These are phyloP conservation scores for Fraxinus dipetala DNA, from an alignment of 305 asterid species.

Conservation along the genomic window DNA sequence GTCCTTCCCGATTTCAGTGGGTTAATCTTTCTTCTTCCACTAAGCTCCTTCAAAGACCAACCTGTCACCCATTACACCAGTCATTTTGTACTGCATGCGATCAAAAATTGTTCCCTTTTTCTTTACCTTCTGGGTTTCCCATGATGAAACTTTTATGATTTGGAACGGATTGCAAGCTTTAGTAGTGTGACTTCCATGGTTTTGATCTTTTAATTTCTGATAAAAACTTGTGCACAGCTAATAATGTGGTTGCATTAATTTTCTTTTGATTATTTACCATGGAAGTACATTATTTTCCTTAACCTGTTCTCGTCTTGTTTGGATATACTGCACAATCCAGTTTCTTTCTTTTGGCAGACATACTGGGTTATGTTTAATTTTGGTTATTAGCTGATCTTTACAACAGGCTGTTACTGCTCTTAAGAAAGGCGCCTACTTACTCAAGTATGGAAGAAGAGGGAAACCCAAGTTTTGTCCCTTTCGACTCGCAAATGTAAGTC, in stretches of 20 bases:
- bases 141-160: background rate
- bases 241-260: background rate
- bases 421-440: constrained; percentile 82
- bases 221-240: background rate
- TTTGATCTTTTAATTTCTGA: background rate
- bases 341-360: constrained; percentile 10
- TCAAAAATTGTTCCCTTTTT: background rate
- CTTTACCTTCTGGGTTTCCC: background rate
- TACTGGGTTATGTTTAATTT: constrained; percentile 23
- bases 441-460: constrained; percentile 90
- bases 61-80: background rate
- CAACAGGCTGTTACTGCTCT: constrained; percentile 79
- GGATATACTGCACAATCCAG: constrained; percentile 3
- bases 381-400: constrained; percentile 30
- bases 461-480: constrained; percentile 93
- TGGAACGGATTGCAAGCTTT: background rate
- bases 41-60: background rate
- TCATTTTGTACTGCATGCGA: background rate
- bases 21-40: background rate
- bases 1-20: background rate
- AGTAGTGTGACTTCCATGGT: background rate
- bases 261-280: background rate
- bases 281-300: background rate
- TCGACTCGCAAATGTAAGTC: constrained; percentile 75
- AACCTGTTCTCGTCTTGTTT: background rate